Evolutionary conservation across 129 eudicot species (phyloP).

Genomic region (Artemisia tridentata): DNA sequence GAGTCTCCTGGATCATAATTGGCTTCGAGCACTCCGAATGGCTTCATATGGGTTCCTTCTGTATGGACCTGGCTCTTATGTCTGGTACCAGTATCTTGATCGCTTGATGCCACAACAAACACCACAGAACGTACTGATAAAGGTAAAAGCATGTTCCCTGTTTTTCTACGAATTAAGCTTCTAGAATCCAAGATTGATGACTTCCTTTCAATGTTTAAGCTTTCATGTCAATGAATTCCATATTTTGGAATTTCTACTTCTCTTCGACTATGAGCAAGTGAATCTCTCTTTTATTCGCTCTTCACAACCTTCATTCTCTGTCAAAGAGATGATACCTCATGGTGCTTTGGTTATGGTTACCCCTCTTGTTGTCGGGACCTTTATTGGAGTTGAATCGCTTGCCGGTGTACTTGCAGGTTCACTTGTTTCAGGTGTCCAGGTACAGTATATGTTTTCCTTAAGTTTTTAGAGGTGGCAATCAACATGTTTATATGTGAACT

Average conservation of each 20-base stretch:
- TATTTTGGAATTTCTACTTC: slow-evolving; percentile 97
- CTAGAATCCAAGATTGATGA: background rate
- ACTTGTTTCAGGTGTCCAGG: slow-evolving; percentile 60
- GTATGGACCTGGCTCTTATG: slow-evolving; percentile 93
- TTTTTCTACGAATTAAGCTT: background rate
- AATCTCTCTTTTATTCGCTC: too few species aligned
- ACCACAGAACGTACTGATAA: slow-evolving; percentile 50
- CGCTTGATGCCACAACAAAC: slow-evolving; percentile 71
- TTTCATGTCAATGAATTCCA: slow-evolving; percentile 89
- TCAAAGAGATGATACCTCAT: slow-evolving; percentile 52
- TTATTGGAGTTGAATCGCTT: slow-evolving; percentile 56
- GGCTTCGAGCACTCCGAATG: slow-evolving; percentile 84
- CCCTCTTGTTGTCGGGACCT: slow-evolving; percentile 49
- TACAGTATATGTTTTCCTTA: background rate
- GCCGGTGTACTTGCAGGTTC: slow-evolving; percentile 55
- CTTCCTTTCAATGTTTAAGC: slow-evolving; percentile 17
- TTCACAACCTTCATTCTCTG: too few species aligned
- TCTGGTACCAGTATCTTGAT: slow-evolving; percentile 87
- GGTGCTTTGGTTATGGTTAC: slow-evolving; percentile 52
- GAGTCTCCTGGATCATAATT: slow-evolving; percentile 62
- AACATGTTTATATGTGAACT: too few species aligned
- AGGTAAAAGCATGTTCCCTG: slow-evolving; percentile 40
- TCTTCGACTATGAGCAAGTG: too few species aligned
- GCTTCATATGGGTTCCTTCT: slow-evolving; percentile 79
- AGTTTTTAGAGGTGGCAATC: background rate